Conservation (phyloP, 169 alveolate species). For the Cryptosporidium baileyi region DNA sequence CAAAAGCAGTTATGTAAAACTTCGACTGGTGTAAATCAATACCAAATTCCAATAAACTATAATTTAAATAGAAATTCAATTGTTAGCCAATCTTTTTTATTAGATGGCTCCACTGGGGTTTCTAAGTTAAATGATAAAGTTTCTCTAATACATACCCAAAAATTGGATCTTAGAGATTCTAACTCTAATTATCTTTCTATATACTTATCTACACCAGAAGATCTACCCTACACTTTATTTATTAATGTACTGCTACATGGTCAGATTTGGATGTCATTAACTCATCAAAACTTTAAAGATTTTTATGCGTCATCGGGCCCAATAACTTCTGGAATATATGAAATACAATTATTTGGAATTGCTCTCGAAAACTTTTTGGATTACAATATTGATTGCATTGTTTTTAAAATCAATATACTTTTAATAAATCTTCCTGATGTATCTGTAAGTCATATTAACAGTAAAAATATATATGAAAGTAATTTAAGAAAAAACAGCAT, state of each 20-base stretch:
- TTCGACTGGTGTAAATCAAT: no score
- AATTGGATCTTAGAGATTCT: no score
- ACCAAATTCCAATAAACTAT: no score
- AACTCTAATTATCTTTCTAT: neutral
- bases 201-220: conserved; percentile 12
- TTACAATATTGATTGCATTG: neutral
- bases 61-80: no score
- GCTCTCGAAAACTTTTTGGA: neutral
- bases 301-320: conserved; percentile 49
- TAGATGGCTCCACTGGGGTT: no score
- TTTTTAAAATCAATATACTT: neutral
- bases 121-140: no score
- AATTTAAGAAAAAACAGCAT: no score
- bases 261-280: conserved; percentile 21
- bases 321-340: conserved; percentile 19
- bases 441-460: no score
- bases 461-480: neutral
- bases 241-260: neutral
- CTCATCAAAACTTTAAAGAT: neutral
- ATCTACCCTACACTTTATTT: neutral
- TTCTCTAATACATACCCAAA: no score
- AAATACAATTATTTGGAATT: conserved; percentile 1
- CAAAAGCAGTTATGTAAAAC: no score
- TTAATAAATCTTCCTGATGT: neutral
- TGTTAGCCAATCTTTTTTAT: no score